A percentile compares a stretch with the other conserved stretches of the same genome.
Conservation (phyloP, 192 early-diverging fungal genomes). For the Podila verticillata region DNA sequence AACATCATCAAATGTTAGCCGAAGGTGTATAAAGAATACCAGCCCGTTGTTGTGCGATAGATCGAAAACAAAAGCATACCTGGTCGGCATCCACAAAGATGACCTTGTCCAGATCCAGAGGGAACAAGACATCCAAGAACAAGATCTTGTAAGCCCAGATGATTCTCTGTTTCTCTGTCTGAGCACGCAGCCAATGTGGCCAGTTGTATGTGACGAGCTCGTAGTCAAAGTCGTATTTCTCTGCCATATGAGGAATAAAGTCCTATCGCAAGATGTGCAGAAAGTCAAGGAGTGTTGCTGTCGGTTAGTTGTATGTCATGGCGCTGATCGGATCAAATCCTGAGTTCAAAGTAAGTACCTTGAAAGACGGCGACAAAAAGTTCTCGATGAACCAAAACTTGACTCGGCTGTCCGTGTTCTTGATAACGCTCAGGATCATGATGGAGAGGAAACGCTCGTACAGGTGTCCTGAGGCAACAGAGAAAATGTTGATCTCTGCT, state of each 20-base stretch:
- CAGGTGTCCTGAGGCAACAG: conserved; percentile 96
- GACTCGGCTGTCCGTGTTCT: conserved; percentile 87
- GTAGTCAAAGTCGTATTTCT: conserved; percentile 89
- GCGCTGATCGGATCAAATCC: no score
- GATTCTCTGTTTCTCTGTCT: conserved; percentile 94
- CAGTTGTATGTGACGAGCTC: conserved; percentile 99
- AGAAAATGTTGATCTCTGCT: conserved; percentile 92
- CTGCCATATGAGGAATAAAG: conserved; percentile 90
- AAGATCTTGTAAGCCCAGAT: conserved; percentile 99
- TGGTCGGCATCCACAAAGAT: conserved; percentile 99
- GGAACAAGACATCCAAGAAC: conserved; percentile 98
- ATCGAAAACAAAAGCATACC: conserved; percentile 32
- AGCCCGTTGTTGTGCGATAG: no score
- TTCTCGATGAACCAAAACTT: conserved; percentile 99
- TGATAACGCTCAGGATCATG: conserved; percentile 94
- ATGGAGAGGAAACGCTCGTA: conserved; percentile 98
- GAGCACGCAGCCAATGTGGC: conserved; percentile 94
- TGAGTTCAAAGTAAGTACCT: conserved; percentile 49
- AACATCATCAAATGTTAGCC: not conserved
- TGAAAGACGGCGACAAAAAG: conserved; percentile 97
- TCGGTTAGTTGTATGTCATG: not conserved
- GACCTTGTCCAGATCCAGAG: conserved; percentile 89
- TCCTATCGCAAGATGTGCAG: conserved; percentile 54
- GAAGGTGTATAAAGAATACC: not conserved
- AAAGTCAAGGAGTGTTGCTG: not conserved